These are phyloP conservation scores for Lyophyllum atratum DNA, from an alignment of 768 basidiomycete genomes.

Conservation along the genomic window DNA sequence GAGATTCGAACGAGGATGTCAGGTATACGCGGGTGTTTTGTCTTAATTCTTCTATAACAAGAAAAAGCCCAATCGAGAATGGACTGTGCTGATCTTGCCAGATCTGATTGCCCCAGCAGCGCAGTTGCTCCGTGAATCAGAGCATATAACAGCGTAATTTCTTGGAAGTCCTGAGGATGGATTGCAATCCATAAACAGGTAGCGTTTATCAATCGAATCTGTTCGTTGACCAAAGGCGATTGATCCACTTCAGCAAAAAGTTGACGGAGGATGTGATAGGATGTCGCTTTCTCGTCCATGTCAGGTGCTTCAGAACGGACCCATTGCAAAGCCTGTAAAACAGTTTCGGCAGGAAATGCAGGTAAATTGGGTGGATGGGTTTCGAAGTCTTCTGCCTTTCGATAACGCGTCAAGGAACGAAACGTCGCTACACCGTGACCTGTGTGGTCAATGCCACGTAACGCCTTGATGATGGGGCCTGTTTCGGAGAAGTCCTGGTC, in stretches of 20 bases:
- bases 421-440: conserved; percentile 48
- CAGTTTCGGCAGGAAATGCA: conserved; percentile 44
- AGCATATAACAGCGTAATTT: conserved; percentile 62
- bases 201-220: conserved; percentile 71
- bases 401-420: conserved; percentile 51
- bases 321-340: conserved; percentile 65
- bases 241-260: conserved; percentile 67
- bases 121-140: conserved; percentile 68
- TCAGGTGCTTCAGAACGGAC: conserved; percentile 43
- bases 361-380: conserved; percentile 72
- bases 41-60: conserved; percentile 41
- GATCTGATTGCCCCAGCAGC: conserved; percentile 67
- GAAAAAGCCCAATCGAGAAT: conserved; percentile 78
- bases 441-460: conserved; percentile 39
- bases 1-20: conserved; percentile 72
- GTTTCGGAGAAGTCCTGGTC: conserved; percentile 64
- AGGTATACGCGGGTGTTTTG: conserved; percentile 55
- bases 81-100: conserved; percentile 70
- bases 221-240: conserved; percentile 81
- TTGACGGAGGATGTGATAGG: conserved; percentile 77
- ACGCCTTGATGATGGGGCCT: conserved; percentile 49
- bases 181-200: conserved; percentile 75
- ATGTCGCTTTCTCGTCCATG: conserved; percentile 53
- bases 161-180: conserved; percentile 53
- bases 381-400: conserved; percentile 45